These are phyloP conservation scores for Boletus rubescentipes DNA, from an alignment of 768 basidiomycete genomes.

Conservation along the genomic window DNA sequence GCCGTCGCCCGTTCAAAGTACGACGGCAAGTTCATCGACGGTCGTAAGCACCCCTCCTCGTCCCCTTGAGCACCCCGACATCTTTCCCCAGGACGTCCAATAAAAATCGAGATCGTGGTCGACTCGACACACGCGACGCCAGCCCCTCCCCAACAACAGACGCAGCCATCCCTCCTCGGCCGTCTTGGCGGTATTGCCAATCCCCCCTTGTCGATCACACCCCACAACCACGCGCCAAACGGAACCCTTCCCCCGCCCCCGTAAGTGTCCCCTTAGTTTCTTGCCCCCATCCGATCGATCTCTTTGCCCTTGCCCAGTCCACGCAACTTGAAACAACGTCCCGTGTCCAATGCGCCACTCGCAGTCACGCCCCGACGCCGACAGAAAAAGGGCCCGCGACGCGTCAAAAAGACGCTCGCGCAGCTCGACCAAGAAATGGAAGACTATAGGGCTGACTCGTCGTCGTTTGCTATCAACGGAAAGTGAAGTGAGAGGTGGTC, in stretches of 20 bases:
- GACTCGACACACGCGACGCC: slow-evolving; percentile 38
- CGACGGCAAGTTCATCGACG: slow-evolving; percentile 74
- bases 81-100: slow-evolving; percentile 51
- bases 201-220: not conserved
- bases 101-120: slow-evolving; percentile 62
- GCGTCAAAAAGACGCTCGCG: slow-evolving; percentile 64
- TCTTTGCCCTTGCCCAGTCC: slow-evolving; percentile 7
- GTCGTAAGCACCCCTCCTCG: slow-evolving; percentile 36
- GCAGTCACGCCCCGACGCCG: slow-evolving; percentile 40
- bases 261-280: slow-evolving; percentile 9
- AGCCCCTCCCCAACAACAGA: slow-evolving; percentile 23
- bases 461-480: slow-evolving; percentile 11
- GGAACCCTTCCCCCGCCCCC: not conserved
- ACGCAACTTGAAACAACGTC: slow-evolving; percentile 22
- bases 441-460: slow-evolving; percentile 57
- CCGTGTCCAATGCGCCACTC: slow-evolving; percentile 20
- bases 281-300: not conserved
- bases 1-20: slow-evolving; percentile 63
- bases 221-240: slow-evolving; percentile 20
- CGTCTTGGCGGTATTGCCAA: slow-evolving; percentile 32
- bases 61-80: not conserved
- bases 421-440: slow-evolving; percentile 83
- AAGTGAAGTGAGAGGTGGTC: slow-evolving; percentile 3
- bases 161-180: slow-evolving; percentile 38
- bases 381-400: slow-evolving; percentile 71